These are phyloP conservation scores for Geopyxis carbonaria DNA, from an alignment of 495 filamentous ascomycete genomes.

Conservation along the genomic window DNA sequence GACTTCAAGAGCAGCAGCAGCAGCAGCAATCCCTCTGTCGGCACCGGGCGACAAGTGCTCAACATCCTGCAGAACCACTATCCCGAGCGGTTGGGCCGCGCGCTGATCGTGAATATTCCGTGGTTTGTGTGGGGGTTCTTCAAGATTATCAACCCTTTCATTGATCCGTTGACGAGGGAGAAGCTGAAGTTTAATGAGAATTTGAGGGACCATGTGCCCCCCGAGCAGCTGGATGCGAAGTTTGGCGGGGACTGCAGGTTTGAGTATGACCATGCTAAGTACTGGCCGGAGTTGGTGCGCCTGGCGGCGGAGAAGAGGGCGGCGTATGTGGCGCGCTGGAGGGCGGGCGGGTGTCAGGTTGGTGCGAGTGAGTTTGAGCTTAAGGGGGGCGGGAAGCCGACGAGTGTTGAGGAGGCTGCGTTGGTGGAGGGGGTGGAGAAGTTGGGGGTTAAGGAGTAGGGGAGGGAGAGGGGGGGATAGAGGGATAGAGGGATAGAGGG, in stretches of 20 bases:
- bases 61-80: constrained; percentile 87
- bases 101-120: constrained; percentile 75
- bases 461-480: neutral
- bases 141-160: constrained; percentile 87
- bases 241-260: constrained; percentile 55
- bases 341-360: constrained; percentile 55
- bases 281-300: constrained; percentile 72
- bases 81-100: constrained; percentile 77
- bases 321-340: constrained; percentile 51
- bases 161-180: constrained; percentile 72
- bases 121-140: constrained; percentile 82
- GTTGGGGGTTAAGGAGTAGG: constrained; percentile 12
- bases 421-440: constrained; percentile 9
- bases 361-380: constrained; percentile 76
- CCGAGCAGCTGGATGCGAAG: constrained; percentile 56
- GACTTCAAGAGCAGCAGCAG: constrained; percentile 68
- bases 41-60: constrained; percentile 60
- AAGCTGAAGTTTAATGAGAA: constrained; percentile 95
- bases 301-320: constrained; percentile 44
- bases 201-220: constrained; percentile 55
- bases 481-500: neutral
- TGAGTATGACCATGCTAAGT: constrained; percentile 67
- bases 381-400: constrained; percentile 39
- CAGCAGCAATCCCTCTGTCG: constrained; percentile 58
- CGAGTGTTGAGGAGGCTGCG: too few species aligned